Percentiles rank a stretch among this genome's conserved stretches.
Evolutionary conservation across 768 basidiomycete genomes (phyloP).

Genomic region (Auricularia cornea): DNA sequence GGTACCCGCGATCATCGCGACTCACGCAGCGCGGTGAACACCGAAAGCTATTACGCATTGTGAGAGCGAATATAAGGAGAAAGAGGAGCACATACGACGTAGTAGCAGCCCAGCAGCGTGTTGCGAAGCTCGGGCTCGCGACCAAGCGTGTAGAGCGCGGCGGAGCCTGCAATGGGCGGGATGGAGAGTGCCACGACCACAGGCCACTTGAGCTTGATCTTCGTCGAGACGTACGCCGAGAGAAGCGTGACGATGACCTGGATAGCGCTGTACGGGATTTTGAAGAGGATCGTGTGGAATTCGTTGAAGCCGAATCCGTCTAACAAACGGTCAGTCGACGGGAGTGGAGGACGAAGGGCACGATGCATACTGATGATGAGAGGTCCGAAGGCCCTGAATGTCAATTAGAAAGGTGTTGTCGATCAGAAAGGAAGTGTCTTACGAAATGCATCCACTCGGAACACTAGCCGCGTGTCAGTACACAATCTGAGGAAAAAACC

Average conservation of each 20-base stretch:
- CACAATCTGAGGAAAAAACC: no score
- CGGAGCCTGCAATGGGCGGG: constrained; percentile 32
- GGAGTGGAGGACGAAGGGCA: constrained; percentile 1
- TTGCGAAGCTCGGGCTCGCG: constrained; percentile 22
- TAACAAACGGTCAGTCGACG: constrained; percentile 11
- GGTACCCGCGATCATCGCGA: not conserved
- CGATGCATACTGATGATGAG: constrained; percentile 26
- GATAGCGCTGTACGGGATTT: constrained; percentile 37
- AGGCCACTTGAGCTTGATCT: constrained; percentile 33
- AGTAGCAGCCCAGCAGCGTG: constrained; percentile 30
- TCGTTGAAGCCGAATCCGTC: constrained; percentile 36
- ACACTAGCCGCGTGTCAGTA: constrained; percentile 13
- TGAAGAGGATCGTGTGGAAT: constrained; percentile 39
- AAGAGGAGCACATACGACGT: constrained; percentile 15
- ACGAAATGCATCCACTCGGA: constrained; percentile 32
- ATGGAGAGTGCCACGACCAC: constrained; percentile 30
- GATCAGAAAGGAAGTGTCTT: no score
- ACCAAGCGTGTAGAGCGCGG: constrained; percentile 27
- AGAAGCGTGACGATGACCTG: constrained; percentile 32
- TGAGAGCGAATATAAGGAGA: not conserved
- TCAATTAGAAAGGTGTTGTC: no score
- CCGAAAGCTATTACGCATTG: constrained; percentile 20
- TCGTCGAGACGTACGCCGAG: constrained; percentile 28
- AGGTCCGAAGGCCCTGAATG: constrained; percentile 32
- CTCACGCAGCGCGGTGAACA: constrained; percentile 29